These are phyloP conservation scores for Ajuga chamaepitys DNA, from an alignment of 257 asterid genomes.

Conservation along the genomic window DNA sequence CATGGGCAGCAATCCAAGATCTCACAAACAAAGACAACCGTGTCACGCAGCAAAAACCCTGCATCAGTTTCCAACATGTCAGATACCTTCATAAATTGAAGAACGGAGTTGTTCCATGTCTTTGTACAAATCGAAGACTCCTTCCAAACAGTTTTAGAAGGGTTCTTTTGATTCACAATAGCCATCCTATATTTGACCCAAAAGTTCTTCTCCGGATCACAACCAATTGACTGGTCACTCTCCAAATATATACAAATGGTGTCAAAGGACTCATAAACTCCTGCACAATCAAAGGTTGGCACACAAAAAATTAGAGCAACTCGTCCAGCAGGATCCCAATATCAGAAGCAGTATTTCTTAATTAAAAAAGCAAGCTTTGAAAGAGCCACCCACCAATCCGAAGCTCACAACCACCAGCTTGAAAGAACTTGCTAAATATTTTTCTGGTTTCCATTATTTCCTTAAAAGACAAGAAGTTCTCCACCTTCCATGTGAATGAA, in stretches of 20 bases:
- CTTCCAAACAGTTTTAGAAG: constrained; percentile 92
- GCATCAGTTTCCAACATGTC: constrained; percentile 97
- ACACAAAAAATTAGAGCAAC: constrained; percentile 22
- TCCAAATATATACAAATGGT: constrained; percentile 95
- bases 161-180: constrained; percentile 83
- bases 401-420: constrained; percentile 99
- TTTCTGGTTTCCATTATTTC: constrained; percentile 98
- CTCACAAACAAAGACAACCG: constrained; percentile 95
- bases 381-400: constrained; percentile 81
- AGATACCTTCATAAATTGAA: constrained; percentile 95
- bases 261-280: constrained; percentile 96
- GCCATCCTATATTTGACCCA: constrained; percentile 99
- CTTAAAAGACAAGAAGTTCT: constrained; percentile 93
- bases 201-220: constrained; percentile 90
- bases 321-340: constrained; percentile 17
- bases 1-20: constrained; percentile 99
- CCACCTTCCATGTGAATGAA: constrained; percentile 98
- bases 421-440: constrained; percentile 95
- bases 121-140: constrained; percentile 98
- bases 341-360: constrained; percentile 19
- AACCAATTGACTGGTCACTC: constrained; percentile 93
- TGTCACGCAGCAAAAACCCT: constrained; percentile 85
- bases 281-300: constrained; percentile 44
- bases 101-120: constrained; percentile 98
- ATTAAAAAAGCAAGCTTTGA: constrained; percentile 9